A percentile compares a stretch with the other conserved stretches of the same genome.
These are phyloP conservation scores for Venturiaceae sp. DNA, from an alignment of 2,329 filamentous ascomycete species.

Conservation along the genomic window DNA sequence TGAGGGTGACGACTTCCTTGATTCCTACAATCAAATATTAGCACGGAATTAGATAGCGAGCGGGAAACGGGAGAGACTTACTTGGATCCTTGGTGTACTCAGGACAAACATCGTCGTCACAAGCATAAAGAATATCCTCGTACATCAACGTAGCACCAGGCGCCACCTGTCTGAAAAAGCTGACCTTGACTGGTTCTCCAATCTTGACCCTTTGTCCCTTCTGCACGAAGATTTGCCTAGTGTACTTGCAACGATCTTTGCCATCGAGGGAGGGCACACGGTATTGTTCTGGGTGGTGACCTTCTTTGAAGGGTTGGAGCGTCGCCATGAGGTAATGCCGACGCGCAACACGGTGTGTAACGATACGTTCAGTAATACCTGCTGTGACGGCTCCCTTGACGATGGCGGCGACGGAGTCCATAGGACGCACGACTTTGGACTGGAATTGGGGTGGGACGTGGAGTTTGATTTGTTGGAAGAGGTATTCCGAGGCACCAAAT, in stretches of 20 bases:
- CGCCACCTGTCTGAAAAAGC: slow-evolving; percentile 95
- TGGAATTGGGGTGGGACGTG: slow-evolving; percentile 98
- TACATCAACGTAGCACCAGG: slow-evolving; percentile 98
- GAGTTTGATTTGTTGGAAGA: slow-evolving; percentile 98
- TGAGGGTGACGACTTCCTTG: slow-evolving; percentile 97
- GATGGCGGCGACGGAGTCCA: slow-evolving; percentile 98
- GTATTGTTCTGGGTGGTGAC: slow-evolving; percentile 96
- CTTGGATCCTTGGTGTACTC: slow-evolving; percentile 99
- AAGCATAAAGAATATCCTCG: slow-evolving; percentile 95
- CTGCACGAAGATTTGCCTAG: slow-evolving; percentile 94
- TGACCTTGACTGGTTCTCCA: slow-evolving; percentile 96
- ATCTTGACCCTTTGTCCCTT: slow-evolving; percentile 99
- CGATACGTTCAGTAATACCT: slow-evolving; percentile 91
- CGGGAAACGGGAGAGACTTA: slow-evolving; percentile 53
- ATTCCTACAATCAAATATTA: slow-evolving; percentile 66
- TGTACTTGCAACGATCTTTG: slow-evolving; percentile 98
- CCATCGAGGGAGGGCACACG: slow-evolving; percentile 93
- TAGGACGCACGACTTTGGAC: slow-evolving; percentile 92
- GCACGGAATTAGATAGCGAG: slow-evolving; percentile 7
- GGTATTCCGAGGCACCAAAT: slow-evolving; percentile 95
- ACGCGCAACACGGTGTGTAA: slow-evolving; percentile 93
- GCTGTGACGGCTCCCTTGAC: slow-evolving; percentile 97
- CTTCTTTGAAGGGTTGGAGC: slow-evolving; percentile 96
- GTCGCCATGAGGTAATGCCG: slow-evolving; percentile 99
- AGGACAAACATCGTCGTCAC: slow-evolving; percentile 94